Conservation (phyloP, 1,284 basidiomycete genomes). For the Cystobasidium slooffiae region DNA sequence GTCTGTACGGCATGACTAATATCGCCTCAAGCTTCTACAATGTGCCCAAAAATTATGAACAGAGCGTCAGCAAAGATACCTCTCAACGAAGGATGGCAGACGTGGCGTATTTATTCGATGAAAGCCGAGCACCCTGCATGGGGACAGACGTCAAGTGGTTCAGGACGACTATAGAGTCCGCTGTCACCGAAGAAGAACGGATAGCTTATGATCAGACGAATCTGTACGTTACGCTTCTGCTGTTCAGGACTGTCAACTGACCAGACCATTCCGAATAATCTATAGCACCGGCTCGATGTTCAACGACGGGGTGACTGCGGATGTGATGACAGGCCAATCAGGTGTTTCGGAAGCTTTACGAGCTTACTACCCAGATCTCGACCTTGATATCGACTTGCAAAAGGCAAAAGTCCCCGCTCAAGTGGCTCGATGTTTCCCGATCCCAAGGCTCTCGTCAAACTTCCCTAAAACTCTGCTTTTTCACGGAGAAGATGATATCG, state of each 20-base stretch:
- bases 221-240: background rate
- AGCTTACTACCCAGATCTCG: conserved; percentile 1
- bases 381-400: conserved; percentile 19
- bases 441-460: conserved; percentile 5
- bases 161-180: conserved; percentile 12
- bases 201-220: conserved; percentile 32
- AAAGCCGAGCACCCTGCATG: conserved; percentile 4
- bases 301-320: conserved; percentile 19
- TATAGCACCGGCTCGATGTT: conserved; percentile 25
- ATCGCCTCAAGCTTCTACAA: conserved; percentile 35
- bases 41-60: background rate
- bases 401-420: conserved; percentile 12
- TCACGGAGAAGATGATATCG: conserved; percentile 36
- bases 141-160: conserved; percentile 36
- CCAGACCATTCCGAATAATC: background rate
- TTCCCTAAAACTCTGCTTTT: conserved; percentile 34
- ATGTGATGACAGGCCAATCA: background rate
- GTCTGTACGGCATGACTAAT: conserved; percentile 31
- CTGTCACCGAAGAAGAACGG: background rate
- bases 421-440: conserved; percentile 9
- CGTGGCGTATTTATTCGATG: conserved; percentile 12
- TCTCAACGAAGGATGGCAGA: conserved; percentile 15
- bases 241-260: background rate
- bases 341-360: background rate
- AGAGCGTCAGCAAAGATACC: conserved; percentile 16